Evolutionary conservation across 176 grass and related monocot genomes (phyloP).

Genomic region (Elymus sibiricus): DNA sequence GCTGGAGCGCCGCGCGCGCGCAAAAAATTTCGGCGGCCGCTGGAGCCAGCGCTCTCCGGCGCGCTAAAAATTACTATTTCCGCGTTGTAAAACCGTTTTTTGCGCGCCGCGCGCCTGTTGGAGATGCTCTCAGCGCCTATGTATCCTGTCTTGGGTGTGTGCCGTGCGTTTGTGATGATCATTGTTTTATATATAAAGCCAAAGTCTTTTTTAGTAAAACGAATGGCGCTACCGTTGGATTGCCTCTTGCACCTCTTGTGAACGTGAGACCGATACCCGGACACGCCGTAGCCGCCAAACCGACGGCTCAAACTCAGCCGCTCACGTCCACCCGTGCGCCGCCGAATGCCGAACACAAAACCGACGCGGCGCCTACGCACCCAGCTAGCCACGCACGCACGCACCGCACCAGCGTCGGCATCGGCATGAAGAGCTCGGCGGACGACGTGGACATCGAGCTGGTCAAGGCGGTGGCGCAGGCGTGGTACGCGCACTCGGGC

Average conservation of each 20-base stretch:
- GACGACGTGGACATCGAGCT: constrained; percentile 47
- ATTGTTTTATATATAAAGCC: too few species aligned
- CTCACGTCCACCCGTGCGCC: neutral
- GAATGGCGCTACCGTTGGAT: neutral
- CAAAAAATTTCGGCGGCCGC: too few species aligned
- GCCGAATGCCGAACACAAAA: neutral
- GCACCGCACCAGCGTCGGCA: neutral
- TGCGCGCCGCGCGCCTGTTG: too few species aligned
- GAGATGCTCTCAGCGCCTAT: too few species aligned
- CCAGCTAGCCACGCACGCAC: neutral
- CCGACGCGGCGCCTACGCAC: neutral
- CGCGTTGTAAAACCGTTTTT: too few species aligned
- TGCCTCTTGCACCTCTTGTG: neutral
- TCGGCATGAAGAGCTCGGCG: constrained; percentile 36
- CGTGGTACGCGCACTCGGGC: constrained; percentile 71
- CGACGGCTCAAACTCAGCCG: neutral
- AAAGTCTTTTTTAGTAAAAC: too few species aligned
- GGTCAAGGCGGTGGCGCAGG: constrained; percentile 81
- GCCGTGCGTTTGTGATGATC: too few species aligned
- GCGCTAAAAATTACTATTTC: too few species aligned
- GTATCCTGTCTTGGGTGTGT: too few species aligned
- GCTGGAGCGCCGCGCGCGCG: too few species aligned
- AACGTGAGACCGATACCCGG: neutral
- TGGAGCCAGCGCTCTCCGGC: too few species aligned
- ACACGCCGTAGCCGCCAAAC: constrained; percentile 12